Conservation (phyloP, 2,329 filamentous ascomycete species). For the Lasiodiplodia hormozganensis region DNA sequence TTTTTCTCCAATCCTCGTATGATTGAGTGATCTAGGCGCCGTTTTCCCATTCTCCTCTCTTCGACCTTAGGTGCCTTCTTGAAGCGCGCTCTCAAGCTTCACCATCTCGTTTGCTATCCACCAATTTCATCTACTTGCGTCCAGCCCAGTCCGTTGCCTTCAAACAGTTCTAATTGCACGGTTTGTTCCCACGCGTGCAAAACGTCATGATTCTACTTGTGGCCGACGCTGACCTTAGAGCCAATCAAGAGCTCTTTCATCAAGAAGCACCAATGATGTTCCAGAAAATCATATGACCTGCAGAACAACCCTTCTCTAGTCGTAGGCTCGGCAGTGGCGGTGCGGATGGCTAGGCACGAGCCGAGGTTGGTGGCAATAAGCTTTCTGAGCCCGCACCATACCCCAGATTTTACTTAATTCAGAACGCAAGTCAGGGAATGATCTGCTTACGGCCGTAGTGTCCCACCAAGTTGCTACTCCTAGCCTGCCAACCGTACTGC, state of each 20-base stretch:
- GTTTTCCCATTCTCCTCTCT: background rate
- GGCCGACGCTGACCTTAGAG: background rate
- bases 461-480: background rate
- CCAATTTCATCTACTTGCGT: background rate
- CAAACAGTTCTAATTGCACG: background rate
- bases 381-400: slow-evolving; percentile 24
- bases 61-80: background rate
- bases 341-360: slow-evolving; percentile 16
- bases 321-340: slow-evolving; percentile 14
- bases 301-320: background rate
- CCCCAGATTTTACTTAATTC: slow-evolving; percentile 12
- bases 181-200: background rate
- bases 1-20: background rate
- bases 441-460: slow-evolving; percentile 16
- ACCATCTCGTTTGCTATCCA: background rate
- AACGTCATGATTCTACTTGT: background rate
- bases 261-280: background rate
- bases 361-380: slow-evolving; percentile 28
- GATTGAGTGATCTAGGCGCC: background rate
- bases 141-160: background rate
- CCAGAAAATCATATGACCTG: slow-evolving; percentile 10
- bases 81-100: background rate
- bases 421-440: background rate
- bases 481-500: background rate
- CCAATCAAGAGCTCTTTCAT: background rate